A percentile compares a stretch with the other conserved stretches of the same genome.
phyloP scores from a whole-genome alignment of 2,329 filamentous ascomycete genomes.

The Thelonectria blattea region DNA sequence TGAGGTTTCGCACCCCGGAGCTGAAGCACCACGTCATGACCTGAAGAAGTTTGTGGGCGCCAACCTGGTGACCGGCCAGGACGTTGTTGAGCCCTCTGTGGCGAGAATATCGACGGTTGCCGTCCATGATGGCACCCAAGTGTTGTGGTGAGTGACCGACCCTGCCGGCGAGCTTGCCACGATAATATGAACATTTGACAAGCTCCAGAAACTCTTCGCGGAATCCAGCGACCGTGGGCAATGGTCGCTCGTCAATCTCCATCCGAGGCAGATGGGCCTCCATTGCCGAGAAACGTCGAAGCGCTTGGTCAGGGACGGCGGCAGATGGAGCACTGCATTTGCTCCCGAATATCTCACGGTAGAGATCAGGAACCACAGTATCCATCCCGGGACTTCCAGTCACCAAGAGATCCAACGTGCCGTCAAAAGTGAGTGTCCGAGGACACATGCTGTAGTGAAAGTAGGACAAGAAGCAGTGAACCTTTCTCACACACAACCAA shows the following conservation, averaged over 20 bases:
- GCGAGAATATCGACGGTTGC: slow-evolving; percentile 15
- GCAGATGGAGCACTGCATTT: background rate
- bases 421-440: slow-evolving; percentile 1
- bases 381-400: background rate
- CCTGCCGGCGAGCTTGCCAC: background rate
- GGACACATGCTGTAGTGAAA: slow-evolving; percentile 14
- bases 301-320: background rate
- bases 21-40: slow-evolving; percentile 12
- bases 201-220: background rate
- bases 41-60: slow-evolving; percentile 14
- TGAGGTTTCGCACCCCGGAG: slow-evolving; percentile 10
- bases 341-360: slow-evolving; percentile 8
- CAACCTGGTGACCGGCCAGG: slow-evolving; percentile 10
- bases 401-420: slow-evolving; percentile 6
- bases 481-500: slow-evolving; percentile 1
- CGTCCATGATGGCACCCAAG: slow-evolving; percentile 18
- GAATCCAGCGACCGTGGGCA: background rate
- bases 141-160: background rate
- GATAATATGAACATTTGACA: slow-evolving; percentile 12
- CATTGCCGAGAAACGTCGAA: slow-evolving; percentile 9
- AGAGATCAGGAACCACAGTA: slow-evolving; percentile 1
- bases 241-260: background rate
- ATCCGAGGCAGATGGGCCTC: slow-evolving; percentile 11
- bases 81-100: slow-evolving; percentile 3
- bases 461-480: slow-evolving; percentile 3